Conservation (phyloP, 257 asterid species). For the Parsonsia alboflavescens region DNA sequence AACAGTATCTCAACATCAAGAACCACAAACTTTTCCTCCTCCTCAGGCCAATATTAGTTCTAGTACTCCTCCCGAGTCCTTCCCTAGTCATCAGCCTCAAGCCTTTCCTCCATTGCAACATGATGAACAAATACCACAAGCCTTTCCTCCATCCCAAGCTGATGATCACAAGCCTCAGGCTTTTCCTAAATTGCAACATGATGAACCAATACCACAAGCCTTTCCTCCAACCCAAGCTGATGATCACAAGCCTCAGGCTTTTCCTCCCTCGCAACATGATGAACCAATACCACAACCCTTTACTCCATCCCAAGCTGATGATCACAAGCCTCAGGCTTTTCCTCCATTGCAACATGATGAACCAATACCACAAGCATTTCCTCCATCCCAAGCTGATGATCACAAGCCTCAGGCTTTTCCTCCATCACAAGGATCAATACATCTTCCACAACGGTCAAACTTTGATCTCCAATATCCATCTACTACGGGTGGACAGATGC, state of each 20-base stretch:
- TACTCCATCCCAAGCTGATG: background rate
- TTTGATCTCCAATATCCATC: background rate
- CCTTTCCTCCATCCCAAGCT: constrained; percentile 4
- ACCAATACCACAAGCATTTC: too few species aligned
- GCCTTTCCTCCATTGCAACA: constrained; percentile 16
- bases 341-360: constrained; percentile 17
- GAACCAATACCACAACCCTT: too few species aligned
- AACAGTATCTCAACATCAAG: background rate
- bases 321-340: constrained; percentile 9
- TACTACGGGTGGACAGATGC: constrained; percentile 4
- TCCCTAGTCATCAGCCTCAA: background rate
- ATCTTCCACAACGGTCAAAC: background rate
- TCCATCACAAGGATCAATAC: constrained; percentile 4
- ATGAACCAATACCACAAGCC: too few species aligned
- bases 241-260: constrained; percentile 4
- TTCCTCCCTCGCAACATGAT: constrained; percentile 12
- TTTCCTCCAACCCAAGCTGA: constrained; percentile 2
- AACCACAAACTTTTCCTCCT: constrained; percentile 14
- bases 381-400: constrained; percentile 2
- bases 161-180: background rate
- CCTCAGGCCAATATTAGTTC: background rate
- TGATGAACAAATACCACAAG: background rate
- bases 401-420: constrained; percentile 15
- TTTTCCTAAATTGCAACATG: constrained; percentile 17
- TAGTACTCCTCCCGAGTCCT: too few species aligned